Evolutionary conservation across 345 rosid species (phyloP).

Genomic region (Corymbia maculata): DNA sequence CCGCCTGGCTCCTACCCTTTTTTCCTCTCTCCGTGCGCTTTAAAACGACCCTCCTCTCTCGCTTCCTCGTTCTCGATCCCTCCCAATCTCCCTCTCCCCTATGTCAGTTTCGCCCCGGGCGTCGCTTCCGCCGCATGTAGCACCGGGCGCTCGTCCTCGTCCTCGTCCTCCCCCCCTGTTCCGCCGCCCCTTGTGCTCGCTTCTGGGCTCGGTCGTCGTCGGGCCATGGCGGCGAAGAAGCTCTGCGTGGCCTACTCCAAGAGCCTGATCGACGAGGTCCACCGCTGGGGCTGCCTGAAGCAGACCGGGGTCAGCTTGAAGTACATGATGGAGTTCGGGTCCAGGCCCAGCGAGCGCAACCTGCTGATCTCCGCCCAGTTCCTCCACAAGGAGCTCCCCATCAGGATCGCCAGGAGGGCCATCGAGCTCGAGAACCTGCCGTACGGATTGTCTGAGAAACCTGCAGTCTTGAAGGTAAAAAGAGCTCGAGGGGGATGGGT

Average conservation of each 20-base stretch:
- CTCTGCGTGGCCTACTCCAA: slow-evolving; percentile 42
- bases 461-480: slow-evolving; percentile 60
- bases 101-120: not conserved
- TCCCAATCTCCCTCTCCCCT: not conserved
- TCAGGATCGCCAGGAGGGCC: slow-evolving; percentile 75
- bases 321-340: slow-evolving; percentile 96
- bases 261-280: slow-evolving; percentile 62
- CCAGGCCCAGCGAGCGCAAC: slow-evolving; percentile 51
- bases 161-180: not conserved
- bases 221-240: slow-evolving; percentile 66
- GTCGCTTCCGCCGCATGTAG: too few species aligned
- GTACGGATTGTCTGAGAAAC: slow-evolving; percentile 69
- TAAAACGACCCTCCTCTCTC: not conserved
- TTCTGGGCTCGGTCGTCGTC: not conserved
- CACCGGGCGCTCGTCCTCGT: too few species aligned
- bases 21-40: not conserved
- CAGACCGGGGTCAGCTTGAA: slow-evolving; percentile 83
- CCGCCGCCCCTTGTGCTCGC: not conserved
- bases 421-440: slow-evolving; percentile 79
- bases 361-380: slow-evolving; percentile 78
- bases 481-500: not conserved
- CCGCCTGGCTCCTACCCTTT: not conserved
- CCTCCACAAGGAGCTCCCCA: slow-evolving; percentile 83
- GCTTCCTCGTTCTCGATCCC: not conserved
- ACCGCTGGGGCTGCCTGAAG: slow-evolving; percentile 85